Conservation (phyloP, 2,329 filamentous ascomycete species). For the Penicillium griseofulvum region DNA sequence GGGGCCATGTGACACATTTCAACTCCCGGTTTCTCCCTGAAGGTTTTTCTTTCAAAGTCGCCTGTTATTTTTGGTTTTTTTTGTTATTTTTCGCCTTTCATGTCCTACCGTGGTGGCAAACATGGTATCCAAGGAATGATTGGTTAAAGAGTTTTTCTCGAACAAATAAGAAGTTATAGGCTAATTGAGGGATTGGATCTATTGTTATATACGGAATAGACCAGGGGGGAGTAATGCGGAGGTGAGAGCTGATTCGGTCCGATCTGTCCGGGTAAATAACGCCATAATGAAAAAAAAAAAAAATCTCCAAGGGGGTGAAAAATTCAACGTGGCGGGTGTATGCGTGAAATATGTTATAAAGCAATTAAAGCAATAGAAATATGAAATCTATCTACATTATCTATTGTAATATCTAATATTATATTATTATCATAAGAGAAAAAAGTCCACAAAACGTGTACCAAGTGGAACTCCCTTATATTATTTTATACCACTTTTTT, state of each 20-base stretch:
- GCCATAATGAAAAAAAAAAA: not conserved
- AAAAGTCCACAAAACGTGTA: not conserved
- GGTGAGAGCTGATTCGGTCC: slow-evolving; percentile 9
- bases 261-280: slow-evolving; percentile 20
- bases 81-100: not conserved
- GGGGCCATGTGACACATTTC: slow-evolving; percentile 12
- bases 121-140: not conserved
- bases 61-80: slow-evolving; percentile 11
- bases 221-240: too few species aligned
- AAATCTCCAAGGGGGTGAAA: slow-evolving; percentile 14
- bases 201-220: not conserved
- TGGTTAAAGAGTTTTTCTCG: not conserved
- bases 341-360: not conserved
- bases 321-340: not conserved
- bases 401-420: not conserved
- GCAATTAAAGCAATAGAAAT: not conserved
- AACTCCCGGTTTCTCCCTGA: slow-evolving; percentile 17
- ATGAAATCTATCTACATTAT: not conserved
- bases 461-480: not conserved
- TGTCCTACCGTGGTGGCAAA: slow-evolving; percentile 14
- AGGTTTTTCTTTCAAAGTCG: slow-evolving; percentile 18
- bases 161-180: not conserved
- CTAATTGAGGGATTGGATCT: not conserved
- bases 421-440: not conserved
- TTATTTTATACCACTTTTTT: slow-evolving; percentile 4